Conservation (phyloP, 371 early-diverging fungal genomes). For the Syncephalastrum monosporum region DNA sequence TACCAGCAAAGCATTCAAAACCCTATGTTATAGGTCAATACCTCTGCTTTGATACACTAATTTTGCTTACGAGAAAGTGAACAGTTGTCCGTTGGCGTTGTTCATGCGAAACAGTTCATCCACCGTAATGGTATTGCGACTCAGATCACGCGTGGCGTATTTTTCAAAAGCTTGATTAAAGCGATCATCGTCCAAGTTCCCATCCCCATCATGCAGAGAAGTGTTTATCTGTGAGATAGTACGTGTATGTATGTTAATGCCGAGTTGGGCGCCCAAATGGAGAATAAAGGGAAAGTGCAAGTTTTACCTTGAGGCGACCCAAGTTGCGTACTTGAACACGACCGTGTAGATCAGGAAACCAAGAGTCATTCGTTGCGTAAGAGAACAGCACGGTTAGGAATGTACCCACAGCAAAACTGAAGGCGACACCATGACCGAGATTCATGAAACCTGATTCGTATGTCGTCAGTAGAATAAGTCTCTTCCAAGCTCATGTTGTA, state of each 20-base stretch:
- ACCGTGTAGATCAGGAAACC: constrained; percentile 24
- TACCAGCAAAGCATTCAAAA: constrained; percentile 17
- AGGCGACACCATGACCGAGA: constrained; percentile 19
- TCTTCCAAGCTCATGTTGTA: constrained; percentile 5
- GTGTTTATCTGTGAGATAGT: background rate
- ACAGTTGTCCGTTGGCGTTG: constrained; percentile 9
- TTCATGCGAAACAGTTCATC: constrained; percentile 30
- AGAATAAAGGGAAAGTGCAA: constrained; percentile 2
- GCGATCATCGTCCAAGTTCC: constrained; percentile 27
- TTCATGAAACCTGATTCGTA: constrained; percentile 15
- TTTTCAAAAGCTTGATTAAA: constrained; percentile 31
- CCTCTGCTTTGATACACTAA: no score
- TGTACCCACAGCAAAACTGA: constrained; percentile 22
- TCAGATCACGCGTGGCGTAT: constrained; percentile 30
- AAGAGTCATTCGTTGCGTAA: constrained; percentile 23
- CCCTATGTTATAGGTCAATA: constrained; percentile 15
- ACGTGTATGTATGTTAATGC: background rate
- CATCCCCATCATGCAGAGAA: constrained; percentile 21
- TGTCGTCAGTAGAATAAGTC: background rate
- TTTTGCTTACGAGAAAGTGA: constrained; percentile 6
- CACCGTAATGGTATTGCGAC: constrained; percentile 31
- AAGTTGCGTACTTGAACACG: constrained; percentile 12
- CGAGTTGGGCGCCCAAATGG: background rate
- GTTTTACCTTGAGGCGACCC: constrained; percentile 14
- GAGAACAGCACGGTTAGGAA: constrained; percentile 17